Evolutionary conservation across 805 yeast species (phyloP), one percentile per base, ranked within the genome.

Genomic region (Cyberlindnera xylosilytica): DNA sequence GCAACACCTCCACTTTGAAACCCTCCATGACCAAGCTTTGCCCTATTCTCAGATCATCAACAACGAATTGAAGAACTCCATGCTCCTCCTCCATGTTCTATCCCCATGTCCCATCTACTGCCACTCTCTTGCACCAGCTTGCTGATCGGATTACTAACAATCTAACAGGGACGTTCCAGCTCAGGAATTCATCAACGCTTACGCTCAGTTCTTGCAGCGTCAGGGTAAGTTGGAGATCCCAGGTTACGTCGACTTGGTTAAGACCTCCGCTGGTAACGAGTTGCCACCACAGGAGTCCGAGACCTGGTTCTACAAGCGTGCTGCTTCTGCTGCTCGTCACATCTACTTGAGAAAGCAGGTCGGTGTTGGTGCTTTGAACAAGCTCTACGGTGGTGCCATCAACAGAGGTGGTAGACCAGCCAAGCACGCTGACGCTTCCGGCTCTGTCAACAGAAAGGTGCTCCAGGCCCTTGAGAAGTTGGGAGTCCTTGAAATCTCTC

Each of bases 321-420:
- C 99, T 66, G 99, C 99, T 68, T 91, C 99, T 50, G 89, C 90
- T 73, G 99, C 99, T 69, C 93, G 99, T 82, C 99, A 93, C 90
- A 83, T 93, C 76, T 93, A 93, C 96, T 81, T 93, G 78, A 89
- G 97, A 87, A 93, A 93, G 79, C 87, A 87, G 65, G 96, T 93
- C 66, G 99, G 99, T 86, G 95, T 91, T 64, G 99, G 99, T 81
- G 87, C 87, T 71, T 83, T 93, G 71, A 91, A 91, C 96, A 93
- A 88, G 79, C 80, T 88, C 66, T 93, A 93, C 93, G 99, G 99
- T 77, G 95, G 95, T 79, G 89, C 98, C 67, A 79, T 83, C 74
- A 91, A 89, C 96, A 93, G 98, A 79, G 99, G 99, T 76, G 79
- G 79, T 78, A 85, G 95, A 79, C 98, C 99, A 72, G 85, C 90